Base-by-base conservation (phyloP, 257 asterid genomes). In the Haberlea rhodopensis region DNA sequence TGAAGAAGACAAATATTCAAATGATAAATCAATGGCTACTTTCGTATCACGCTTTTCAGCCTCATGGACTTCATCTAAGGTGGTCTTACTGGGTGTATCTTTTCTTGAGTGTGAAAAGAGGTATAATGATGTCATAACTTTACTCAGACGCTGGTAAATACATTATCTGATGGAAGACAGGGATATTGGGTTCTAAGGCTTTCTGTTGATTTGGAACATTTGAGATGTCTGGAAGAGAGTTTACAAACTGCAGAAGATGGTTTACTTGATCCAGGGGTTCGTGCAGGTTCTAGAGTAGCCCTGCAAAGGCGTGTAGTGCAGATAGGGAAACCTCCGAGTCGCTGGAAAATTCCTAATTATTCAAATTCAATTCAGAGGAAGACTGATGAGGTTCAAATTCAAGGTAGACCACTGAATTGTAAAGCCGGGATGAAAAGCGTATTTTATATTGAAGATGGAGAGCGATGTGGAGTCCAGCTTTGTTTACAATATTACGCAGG, bases 241-340 rank as follows among this genome's bases (percentile, higher is more conserved):
- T n/a, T n/a, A n/a, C n/a, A n/a, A 97, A 53, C 81, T 74, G 97
- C 97, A 7, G 98, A 89, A 79, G 78, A 80, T 73, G 89, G 89
- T 55, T 63, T 92, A 69, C 76, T 70, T 48, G 96, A 92, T 82
- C 84, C 91, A 60, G 87, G 98, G 95, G 86, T 92, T 69, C 95
- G 96, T 57, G 84, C 98, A 32, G 98, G 98, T 73, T 84, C 96
- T 60, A 85, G 82, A 76, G 75, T 85, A 71, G 94, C 98, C 60
- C 81, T 92, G 53, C 95, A 92, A 67, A 85, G 84, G 71, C 82
- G 96, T 53, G 92, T 91, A 46, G 62, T 89, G 40, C 83, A 96
- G 55, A 57, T 89, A 75, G 96, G 97, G n/a, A 92, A 86, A 78
- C 98, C 98, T 56, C 98, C 98, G 5, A 75, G 98, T 71, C 95